Base-by-base conservation (phyloP, 2,329 filamentous ascomycete genomes). In the Juglanconis oblonga region DNA sequence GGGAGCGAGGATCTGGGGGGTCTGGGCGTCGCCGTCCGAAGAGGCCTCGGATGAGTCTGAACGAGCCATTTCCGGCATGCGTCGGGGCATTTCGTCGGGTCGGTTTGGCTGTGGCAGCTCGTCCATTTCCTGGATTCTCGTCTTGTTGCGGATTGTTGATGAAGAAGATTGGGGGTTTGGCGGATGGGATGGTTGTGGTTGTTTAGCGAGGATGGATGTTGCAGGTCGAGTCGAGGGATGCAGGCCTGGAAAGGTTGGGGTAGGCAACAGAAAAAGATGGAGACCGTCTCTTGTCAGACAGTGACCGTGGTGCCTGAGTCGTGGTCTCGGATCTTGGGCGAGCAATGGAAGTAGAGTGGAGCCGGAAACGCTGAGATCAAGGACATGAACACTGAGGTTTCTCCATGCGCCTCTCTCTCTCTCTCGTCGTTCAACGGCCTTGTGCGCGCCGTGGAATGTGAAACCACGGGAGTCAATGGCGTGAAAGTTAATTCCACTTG, bases 1-100 rank as follows among this genome's bases (percentile, higher is more conserved):
- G 35, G 83, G 82, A 31, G 79, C 77, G 61, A 82, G 79, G 33
- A 84, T 79, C 32, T 72, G 66, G 50, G 70, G 67, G 24, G 76
- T 74, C 58, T 62, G 72, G 70, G 64, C 70, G 48, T 69, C 66
- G 57, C 70, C 68, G 62, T 67, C 56, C 7, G 68, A 69, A 1
- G 71, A 71, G 49, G 70, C 69, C 6, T 72, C 73, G 10, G 73
- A 73, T 2, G 71, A 70, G 60, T 74, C 70, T 45, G 69, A 72
- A 59, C 70, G 68, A 53, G 67, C 66, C 59, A 70, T 69, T 31
- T 67, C 63, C 35, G 66, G 56, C 13, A 61, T 53, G 48, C 49
- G 58, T 17, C 53, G 54, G 29, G 55, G 56, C 35, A 40, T 40
- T 33, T 57, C 42, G 17, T 61, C 53, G 45, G 63, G 53, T 33